Evolutionary conservation across 2,329 filamentous ascomycete genomes (phyloP), one percentile per base, ranked within the genome.

Genomic region (Verticillium nonalfalfae): DNA sequence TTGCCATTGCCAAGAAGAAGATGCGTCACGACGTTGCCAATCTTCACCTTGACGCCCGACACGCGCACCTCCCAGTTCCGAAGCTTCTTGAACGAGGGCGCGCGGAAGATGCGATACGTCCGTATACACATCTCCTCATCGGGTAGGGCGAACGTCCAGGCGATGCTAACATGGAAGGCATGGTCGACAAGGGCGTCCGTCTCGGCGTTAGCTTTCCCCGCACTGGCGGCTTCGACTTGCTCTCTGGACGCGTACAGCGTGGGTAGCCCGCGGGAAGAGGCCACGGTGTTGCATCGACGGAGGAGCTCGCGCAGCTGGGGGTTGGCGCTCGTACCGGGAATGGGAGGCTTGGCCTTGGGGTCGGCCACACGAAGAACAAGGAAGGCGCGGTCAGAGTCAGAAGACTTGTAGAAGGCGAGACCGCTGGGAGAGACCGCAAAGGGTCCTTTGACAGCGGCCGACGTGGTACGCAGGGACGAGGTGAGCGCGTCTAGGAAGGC

Each of bases 161-260:
- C 95, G 61, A 99, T 85, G 56, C 93, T 97, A 63, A 98, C 78
- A 74, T 99, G 95, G 70, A 97, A 97, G 26, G 83, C 85, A 57
- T 80, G 73, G 4, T 68, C 66, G 9, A 72, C 66, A 57, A 64
- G 38, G 66, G 71, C 39, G 34, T 61, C 59, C 15, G 35, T 45
- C 13, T 65, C 59, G 21, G 59, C 58, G 9, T 65, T 71, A 7
- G 63, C 40, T 10, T 71, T 71, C 4, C 59, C 62, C 6, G 62
- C 21, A 5, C 9, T 26, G 26, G 39, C 39, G 7, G 38, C 57
- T 10, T 18, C 15, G 45, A 52, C 45, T 18, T 52, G 45, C 0
- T 26, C 45, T 11, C 7, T 21, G 31, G 54, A 35, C 7, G 54
- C 26, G 73, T 98, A 98, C 1, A 98, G 81, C 31, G 82, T 74